phyloP scores from a whole-genome alignment of 2,329 filamentous ascomycete species.

The Cercospora sp. region DNA sequence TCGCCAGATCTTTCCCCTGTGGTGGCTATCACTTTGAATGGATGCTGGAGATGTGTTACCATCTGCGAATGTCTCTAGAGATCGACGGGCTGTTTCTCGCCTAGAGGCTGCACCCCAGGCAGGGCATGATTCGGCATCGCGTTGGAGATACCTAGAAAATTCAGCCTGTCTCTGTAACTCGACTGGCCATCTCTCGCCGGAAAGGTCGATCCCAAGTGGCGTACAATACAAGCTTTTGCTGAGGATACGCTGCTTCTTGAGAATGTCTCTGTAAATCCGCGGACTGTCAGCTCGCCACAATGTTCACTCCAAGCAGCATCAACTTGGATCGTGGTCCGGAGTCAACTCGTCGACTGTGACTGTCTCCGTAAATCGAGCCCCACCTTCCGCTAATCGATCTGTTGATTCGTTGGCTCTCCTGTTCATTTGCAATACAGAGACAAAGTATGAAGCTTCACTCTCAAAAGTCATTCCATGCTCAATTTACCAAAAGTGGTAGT shows the following conservation, averaged over 20 bases:
- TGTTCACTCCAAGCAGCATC: background rate
- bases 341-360: background rate
- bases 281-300: background rate
- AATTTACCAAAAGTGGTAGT: background rate
- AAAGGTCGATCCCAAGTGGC: background rate
- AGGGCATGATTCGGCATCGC: background rate
- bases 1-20: too few relatives aligned
- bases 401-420: background rate
- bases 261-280: background rate
- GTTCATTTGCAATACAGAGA: background rate
- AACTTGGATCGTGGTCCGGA: background rate
- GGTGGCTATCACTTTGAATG: too few relatives aligned
- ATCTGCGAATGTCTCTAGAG: background rate
- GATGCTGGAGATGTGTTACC: background rate
- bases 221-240: background rate
- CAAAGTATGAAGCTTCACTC: too few relatives aligned
- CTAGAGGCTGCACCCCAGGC: accelerated
- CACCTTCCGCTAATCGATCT: background rate
- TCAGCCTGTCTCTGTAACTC: background rate
- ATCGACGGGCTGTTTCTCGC: background rate
- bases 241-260: background rate
- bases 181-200: background rate
- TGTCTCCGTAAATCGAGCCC: background rate
- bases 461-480: too few relatives aligned
- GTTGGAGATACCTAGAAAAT: background rate